Base-by-base conservation (phyloP, 2,329 filamentous ascomycete genomes). In the Nemania bipapillata region DNA sequence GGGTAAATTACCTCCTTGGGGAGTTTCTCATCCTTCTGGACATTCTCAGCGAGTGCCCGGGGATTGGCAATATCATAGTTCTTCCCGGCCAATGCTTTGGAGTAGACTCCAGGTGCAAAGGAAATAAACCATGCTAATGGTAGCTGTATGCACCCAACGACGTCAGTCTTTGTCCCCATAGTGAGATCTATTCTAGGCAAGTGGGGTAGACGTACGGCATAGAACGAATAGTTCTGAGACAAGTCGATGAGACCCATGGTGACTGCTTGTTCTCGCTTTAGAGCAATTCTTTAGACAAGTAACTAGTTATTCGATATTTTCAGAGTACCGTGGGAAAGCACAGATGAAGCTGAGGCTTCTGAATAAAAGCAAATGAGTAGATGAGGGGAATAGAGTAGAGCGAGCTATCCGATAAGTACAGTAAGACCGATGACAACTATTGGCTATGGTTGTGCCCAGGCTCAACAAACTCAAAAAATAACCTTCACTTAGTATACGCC, bases 141-240 rank as follows among this genome's bases (percentile, higher is more conserved):
- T 8, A 73, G 30, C 73, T 75, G 20, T 45, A 49, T 15, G 37
- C 26, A 12, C 42, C 6, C 62, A 47, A 40, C 49, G 26, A 58
- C 26, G 47, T 24, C 20, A n/a, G 30, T 47, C 40, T 70, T 26
- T 61, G 61, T 26, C 47, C 11, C 6, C 11, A 54, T 63, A 9
- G 32, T 12, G 17, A 17, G 12, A 20, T 17, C 12, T 15, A 3
- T 26, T 12, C 12, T 6, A 22, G 15, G 26, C 9, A 37, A 3
- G 50, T 20, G 47, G 45, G 65, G 47, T 26, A 11, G 12, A 60
- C 71, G n/a, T 70, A 74, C 73, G 1, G 73, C 53, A 35, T 73
- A 73, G 66, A 74, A 67, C 63, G 73, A 74, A 64, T 74, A 74
- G 65, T 74, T 74, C 71, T 67, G 63, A 30, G 65, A 71, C 5